Evolutionary conservation across 2,329 filamentous ascomycete species (phyloP).

Genomic region (Fusarium hainanense): DNA sequence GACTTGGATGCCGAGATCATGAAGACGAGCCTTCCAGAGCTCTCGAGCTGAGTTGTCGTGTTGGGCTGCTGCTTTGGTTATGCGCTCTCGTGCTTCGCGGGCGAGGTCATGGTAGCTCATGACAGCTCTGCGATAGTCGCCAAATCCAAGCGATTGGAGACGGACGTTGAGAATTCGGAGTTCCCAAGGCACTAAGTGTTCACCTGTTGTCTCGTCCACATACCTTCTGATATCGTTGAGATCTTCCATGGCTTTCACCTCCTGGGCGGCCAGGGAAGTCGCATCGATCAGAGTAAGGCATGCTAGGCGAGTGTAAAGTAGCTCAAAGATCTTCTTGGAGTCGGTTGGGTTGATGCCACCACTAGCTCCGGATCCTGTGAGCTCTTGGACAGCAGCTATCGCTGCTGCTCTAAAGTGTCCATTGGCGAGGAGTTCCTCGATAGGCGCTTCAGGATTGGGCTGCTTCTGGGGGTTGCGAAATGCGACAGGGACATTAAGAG

Average conservation of each 20-base stretch:
- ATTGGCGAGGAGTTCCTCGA: constrained; percentile 73
- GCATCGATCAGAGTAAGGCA: constrained; percentile 84
- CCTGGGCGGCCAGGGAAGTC: constrained; percentile 74
- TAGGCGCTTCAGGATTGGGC: constrained; percentile 70
- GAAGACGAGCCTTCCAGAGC: constrained; percentile 77
- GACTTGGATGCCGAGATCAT: constrained; percentile 78
- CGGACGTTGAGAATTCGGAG: constrained; percentile 85
- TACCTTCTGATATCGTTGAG: constrained; percentile 67
- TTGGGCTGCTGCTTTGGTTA: constrained; percentile 58
- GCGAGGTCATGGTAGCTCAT: constrained; percentile 93
- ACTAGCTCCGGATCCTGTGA: constrained; percentile 63
- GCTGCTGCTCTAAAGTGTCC: constrained; percentile 87
- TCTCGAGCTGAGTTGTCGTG: constrained; percentile 66
- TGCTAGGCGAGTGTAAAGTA: constrained; percentile 84
- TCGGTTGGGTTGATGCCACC: constrained; percentile 64
- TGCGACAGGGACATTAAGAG: constrained; percentile 67
- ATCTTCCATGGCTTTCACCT: constrained; percentile 72
- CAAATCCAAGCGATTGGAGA: constrained; percentile 86
- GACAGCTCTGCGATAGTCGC: constrained; percentile 83
- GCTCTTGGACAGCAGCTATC: constrained; percentile 70
- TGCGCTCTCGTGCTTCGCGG: constrained; percentile 75
- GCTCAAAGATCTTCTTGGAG: constrained; percentile 73
- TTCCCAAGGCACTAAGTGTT: constrained; percentile 85
- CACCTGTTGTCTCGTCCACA: constrained; percentile 62
- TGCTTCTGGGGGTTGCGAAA: constrained; percentile 77